These are phyloP conservation scores for Ustilago nuda DNA, from an alignment of 1,284 basidiomycete species.

Conservation along the genomic window DNA sequence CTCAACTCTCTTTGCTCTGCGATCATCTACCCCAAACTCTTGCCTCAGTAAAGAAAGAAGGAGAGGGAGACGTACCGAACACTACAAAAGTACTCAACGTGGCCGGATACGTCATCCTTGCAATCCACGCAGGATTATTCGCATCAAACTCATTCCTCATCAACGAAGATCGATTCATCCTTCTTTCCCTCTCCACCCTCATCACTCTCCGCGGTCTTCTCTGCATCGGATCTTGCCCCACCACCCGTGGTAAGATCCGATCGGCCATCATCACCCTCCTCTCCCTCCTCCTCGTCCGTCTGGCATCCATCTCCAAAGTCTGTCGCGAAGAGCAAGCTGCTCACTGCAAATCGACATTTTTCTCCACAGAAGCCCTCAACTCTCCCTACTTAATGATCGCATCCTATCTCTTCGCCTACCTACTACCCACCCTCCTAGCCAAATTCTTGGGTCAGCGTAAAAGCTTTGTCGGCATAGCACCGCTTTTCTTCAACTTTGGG, in stretches of 20 bases:
- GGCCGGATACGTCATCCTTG: conserved; percentile 26
- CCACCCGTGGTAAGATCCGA: conserved; percentile 77
- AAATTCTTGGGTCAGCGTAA: conserved; percentile 43
- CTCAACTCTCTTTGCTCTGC: conserved; percentile 21
- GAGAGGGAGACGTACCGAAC: conserved; percentile 1
- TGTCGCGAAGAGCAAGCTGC: conserved; percentile 96
- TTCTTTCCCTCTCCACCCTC: conserved; percentile 71
- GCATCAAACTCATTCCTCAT: conserved; percentile 86
- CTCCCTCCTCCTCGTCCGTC: conserved; percentile 78
- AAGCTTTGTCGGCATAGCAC: conserved; percentile 56
- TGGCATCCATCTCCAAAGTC: conserved; percentile 81
- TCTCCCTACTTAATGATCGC: conserved; percentile 40
- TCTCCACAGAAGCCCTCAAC: conserved; percentile 62
- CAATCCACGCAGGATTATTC: conserved; percentile 55
- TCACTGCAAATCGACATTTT: conserved; percentile 78
- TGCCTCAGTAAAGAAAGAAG: not conserved
- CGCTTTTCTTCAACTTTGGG: conserved; percentile 51
- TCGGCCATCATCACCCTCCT: conserved; percentile 79
- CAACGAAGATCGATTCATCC: conserved; percentile 88
- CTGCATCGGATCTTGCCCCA: conserved; percentile 28
- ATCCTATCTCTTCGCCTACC: conserved; percentile 52
- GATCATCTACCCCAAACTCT: not conserved
- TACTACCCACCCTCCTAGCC: conserved; percentile 40
- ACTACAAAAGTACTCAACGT: conserved; percentile 21
- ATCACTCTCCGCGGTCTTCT: conserved; percentile 28